Base-by-base conservation (phyloP, 78 protist species). In the Dictyostelium firmibasis region DNA sequence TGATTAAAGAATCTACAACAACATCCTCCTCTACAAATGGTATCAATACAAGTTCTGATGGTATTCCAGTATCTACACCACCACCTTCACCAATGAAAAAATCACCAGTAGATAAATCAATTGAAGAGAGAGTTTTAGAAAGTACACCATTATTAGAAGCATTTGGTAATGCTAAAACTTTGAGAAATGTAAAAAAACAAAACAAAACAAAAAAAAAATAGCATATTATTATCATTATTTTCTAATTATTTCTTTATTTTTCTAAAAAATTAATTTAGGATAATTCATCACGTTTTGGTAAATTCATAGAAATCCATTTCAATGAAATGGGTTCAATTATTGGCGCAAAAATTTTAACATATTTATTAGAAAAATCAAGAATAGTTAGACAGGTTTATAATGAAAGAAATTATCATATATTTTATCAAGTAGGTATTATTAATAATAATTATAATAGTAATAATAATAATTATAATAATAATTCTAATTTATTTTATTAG, bases 131-230 rank as follows among this genome's bases (percentile, higher is more conserved):
- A 23, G 86, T 97, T 20, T 41, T 96, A 10, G 95, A 89, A 74
- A 81, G 95, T 43, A 98, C 97, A 53, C 99, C 98, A 33, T 69
- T 98, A 25, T 85, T 98, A 14, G 99, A 98, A 84, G 97, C 99
- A 29, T 98, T 98, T 70, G 99, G 98, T 38, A 98, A 98, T 95
- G 99, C 99, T 16, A 97, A 96, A 95, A 98, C 99, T 23, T 8
- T 95, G 38, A 96, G 99, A 47, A 98, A 98, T 96, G 96, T 88
- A 88, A 50, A 18, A 60, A 57, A 57, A 6, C 33, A 35, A 18
- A 23, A 11, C n/a, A 38, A 23, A 10, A 81, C 50, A 47, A 9
- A 47, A 47, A 47, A 47, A 47, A 47, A 9, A 47, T 47, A 47
- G 7, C 10, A 50, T 50, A 38, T 38, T 38, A 38, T n/a, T 64